These are phyloP conservation scores for Aegilops bicornis DNA, from an alignment of 176 grass and related monocot species.

Conservation along the genomic window DNA sequence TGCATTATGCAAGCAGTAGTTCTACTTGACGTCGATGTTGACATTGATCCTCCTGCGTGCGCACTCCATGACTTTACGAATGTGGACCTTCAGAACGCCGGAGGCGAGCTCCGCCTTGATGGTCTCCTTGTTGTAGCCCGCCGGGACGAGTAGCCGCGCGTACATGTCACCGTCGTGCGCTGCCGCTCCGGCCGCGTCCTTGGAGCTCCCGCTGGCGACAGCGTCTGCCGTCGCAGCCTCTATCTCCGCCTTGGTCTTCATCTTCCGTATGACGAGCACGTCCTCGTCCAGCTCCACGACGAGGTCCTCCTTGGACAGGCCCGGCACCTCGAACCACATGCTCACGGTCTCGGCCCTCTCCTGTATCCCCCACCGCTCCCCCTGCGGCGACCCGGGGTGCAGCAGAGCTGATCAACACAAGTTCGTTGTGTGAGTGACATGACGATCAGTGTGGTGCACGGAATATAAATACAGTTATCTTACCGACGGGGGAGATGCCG, in stretches of 20 bases:
- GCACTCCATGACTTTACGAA: background rate
- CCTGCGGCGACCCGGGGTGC: background rate
- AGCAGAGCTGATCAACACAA: background rate
- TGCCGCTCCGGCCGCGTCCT: background rate
- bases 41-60: slow-evolving; percentile 34
- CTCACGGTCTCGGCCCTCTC: background rate
- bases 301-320: slow-evolving; percentile 22
- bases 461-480: background rate
- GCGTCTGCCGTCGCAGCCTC: background rate
- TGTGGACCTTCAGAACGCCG: slow-evolving; percentile 10
- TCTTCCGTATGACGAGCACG: slow-evolving; percentile 36
- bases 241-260: background rate
- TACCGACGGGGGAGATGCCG: slow-evolving; percentile 26
- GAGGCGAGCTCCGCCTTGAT: slow-evolving; percentile 15
- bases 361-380: slow-evolving; percentile 32
- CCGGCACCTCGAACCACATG: slow-evolving; percentile 38
- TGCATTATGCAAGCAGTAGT: background rate
- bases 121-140: slow-evolving; percentile 29
- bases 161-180: background rate
- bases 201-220: background rate
- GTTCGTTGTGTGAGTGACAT: background rate
- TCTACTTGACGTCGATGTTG: background rate
- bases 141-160: slow-evolving; percentile 35
- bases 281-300: slow-evolving; percentile 43
- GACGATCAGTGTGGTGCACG: background rate